Evolutionary conservation across 2,329 filamentous ascomycete species (phyloP).

Genomic region (Ophiocordyceps unilateralis): DNA sequence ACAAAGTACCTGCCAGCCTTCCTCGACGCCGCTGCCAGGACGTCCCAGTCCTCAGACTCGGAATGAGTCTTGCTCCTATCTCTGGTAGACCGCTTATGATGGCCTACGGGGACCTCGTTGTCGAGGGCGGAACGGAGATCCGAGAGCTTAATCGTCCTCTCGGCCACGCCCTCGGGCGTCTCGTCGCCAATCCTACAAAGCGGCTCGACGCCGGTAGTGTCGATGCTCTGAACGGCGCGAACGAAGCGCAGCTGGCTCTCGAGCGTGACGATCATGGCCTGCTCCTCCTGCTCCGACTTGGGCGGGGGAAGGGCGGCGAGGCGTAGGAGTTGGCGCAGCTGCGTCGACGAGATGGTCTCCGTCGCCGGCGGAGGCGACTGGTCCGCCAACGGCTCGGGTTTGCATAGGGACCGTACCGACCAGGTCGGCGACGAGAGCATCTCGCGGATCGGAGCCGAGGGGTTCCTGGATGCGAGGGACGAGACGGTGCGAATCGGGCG

Average conservation of each 20-base stretch:
- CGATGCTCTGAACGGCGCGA: slow-evolving; percentile 62
- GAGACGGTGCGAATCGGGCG: no score
- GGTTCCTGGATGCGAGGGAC: not conserved
- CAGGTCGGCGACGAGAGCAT: slow-evolving; percentile 59
- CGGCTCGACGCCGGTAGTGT: slow-evolving; percentile 57
- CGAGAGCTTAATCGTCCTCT: slow-evolving; percentile 40
- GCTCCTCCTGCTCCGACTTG: slow-evolving; percentile 41
- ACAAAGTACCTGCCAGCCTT: slow-evolving; percentile 61
- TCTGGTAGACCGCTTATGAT: slow-evolving; percentile 27
- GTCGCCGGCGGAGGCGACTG: not conserved
- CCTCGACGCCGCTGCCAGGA: slow-evolving; percentile 45
- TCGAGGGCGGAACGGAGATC: slow-evolving; percentile 37
- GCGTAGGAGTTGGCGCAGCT: slow-evolving; percentile 70
- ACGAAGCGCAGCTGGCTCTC: slow-evolving; percentile 80
- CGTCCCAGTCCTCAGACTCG: slow-evolving; percentile 50
- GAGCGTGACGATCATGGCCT: slow-evolving; percentile 55
- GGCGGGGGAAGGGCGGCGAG: slow-evolving; percentile 77
- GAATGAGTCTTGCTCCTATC: slow-evolving; percentile 18
- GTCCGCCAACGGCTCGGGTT: slow-evolving; percentile 1
- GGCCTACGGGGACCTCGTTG: slow-evolving; percentile 44
- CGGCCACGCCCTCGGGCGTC: slow-evolving; percentile 41
- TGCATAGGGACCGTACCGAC: slow-evolving; percentile 57
- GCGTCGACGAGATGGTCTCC: slow-evolving; percentile 40
- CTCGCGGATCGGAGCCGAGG: slow-evolving; percentile 8
- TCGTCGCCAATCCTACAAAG: slow-evolving; percentile 71